A percentile compares a stretch with the other conserved stretches of the same genome.
These are phyloP conservation scores for Hippophae gyantsensis DNA, from an alignment of 306 rosid species.

Conservation along the genomic window DNA sequence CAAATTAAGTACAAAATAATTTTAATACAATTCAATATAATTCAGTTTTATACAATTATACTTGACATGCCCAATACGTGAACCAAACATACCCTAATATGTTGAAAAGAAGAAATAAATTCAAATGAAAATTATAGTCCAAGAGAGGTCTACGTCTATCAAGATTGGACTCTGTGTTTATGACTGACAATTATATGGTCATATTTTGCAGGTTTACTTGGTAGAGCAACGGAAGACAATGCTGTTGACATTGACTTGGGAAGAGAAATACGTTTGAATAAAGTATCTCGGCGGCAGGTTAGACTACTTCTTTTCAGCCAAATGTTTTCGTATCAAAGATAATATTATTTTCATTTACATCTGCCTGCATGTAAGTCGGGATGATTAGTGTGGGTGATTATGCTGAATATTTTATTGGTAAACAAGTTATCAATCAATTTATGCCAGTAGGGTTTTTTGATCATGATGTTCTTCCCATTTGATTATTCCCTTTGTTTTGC, in stretches of 20 bases:
- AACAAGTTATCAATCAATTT: too few species aligned
- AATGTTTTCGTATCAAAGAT: neutral
- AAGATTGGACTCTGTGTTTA: constrained; percentile 16
- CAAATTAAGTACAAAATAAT: too few species aligned
- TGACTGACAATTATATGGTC: neutral
- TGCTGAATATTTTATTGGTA: neutral
- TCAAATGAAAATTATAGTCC: neutral
- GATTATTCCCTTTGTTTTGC: too few species aligned
- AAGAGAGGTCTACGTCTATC: constrained; percentile 9
- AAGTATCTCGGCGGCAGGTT: constrained; percentile 92
- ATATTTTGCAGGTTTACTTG: constrained; percentile 65
- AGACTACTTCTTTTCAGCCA: constrained; percentile 11
- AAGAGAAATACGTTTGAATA: constrained; percentile 51
- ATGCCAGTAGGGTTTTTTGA: too few species aligned
- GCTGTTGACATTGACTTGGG: constrained; percentile 86
- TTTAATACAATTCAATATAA: too few species aligned
- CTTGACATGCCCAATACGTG: too few species aligned
- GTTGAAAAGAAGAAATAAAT: too few species aligned
- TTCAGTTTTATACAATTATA: too few species aligned
- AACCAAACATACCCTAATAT: too few species aligned
- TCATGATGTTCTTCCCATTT: too few species aligned
- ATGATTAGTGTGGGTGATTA: neutral
- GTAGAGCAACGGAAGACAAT: constrained; percentile 63
- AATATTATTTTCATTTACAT: neutral
- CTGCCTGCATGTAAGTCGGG: neutral